Percentiles rank a stretch among this genome's conserved stretches.
Evolutionary conservation across 495 filamentous ascomycete genomes (phyloP).

Genomic region (Penicillium manginii): DNA sequence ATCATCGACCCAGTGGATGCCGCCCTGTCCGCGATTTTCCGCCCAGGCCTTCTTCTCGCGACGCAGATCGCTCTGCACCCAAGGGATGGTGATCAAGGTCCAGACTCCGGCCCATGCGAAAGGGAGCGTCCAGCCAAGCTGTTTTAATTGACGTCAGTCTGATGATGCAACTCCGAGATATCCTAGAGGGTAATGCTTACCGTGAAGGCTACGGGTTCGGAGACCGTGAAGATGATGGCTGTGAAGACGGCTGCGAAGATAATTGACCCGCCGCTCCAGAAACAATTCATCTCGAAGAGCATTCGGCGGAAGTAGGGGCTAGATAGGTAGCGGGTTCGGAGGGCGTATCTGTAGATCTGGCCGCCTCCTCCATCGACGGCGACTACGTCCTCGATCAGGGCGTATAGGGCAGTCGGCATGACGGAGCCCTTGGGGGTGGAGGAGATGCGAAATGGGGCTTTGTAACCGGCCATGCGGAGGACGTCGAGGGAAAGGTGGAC

Average conservation of each 20-base stretch:
- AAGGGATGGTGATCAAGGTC: conserved; percentile 67
- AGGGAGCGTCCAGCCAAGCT: conserved; percentile 69
- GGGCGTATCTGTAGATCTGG: conserved; percentile 63
- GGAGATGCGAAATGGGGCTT: conserved; percentile 71
- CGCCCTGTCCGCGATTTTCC: conserved; percentile 42
- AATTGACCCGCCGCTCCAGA: conserved; percentile 70
- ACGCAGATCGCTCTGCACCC: conserved; percentile 65
- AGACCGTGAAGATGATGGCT: conserved; percentile 64
- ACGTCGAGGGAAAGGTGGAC: conserved; percentile 57
- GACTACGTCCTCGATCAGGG: conserved; percentile 78
- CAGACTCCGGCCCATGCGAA: conserved; percentile 70
- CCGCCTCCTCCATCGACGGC: conserved; percentile 79
- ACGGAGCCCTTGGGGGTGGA: conserved; percentile 69
- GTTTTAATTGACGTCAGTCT: conserved; percentile 16
- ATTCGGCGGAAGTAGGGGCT: conserved; percentile 72
- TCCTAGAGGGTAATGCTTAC: conserved; percentile 45
- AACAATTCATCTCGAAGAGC: conserved; percentile 72
- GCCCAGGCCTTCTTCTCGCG: conserved; percentile 67
- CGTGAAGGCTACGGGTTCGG: conserved; percentile 69
- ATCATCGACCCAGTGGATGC: conserved; percentile 45
- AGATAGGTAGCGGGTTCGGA: conserved; percentile 69
- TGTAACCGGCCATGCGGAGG: conserved; percentile 43
- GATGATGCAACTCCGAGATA: conserved; percentile 1
- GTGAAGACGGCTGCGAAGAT: conserved; percentile 59
- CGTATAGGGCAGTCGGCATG: conserved; percentile 72